phyloP scores from a whole-genome alignment of 108 stramenopile genomes.

The Seminavis robusta region DNA sequence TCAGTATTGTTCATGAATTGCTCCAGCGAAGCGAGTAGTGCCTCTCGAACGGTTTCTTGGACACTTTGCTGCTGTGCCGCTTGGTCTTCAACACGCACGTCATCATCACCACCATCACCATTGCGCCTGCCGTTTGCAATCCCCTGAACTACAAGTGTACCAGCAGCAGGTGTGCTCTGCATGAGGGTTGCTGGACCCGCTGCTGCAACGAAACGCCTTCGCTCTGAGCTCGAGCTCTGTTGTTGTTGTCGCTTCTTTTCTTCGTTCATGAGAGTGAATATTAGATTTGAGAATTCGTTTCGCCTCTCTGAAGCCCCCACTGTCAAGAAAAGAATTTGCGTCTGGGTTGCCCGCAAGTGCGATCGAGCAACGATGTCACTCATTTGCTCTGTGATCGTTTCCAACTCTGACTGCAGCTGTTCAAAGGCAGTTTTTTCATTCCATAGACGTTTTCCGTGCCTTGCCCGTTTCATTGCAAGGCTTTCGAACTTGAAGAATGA shows the following conservation, averaged over 20 bases:
- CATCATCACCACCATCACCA: not conserved
- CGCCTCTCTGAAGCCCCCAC: constrained; percentile 37
- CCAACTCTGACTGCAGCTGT: constrained; percentile 51
- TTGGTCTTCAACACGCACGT: not conserved
- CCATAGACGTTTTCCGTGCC: constrained; percentile 8
- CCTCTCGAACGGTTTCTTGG: not conserved
- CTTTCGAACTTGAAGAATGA: constrained; percentile 40
- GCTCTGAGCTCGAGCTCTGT: not conserved
- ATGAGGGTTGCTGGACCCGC: not conserved
- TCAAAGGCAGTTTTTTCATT: constrained; percentile 49
- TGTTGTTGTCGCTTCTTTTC: constrained; percentile 17
- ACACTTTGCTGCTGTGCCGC: too few relatives aligned
- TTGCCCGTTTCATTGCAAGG: not conserved
- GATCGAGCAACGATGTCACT: constrained; percentile 61
- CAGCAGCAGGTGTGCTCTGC: not conserved
- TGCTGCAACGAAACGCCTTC: not conserved
- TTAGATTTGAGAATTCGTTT: constrained; percentile 37
- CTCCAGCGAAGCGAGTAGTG: constrained; percentile 1
- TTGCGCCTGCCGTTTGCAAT: not conserved
- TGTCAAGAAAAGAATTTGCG: constrained; percentile 51
- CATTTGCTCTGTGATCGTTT: constrained; percentile 59
- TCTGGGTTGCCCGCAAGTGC: constrained; percentile 49
- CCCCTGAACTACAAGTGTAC: not conserved
- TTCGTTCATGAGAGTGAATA: constrained; percentile 36
- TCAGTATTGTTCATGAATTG: constrained; percentile 3